A percentile compares a stretch with the other conserved stretches of the same genome.
phyloP scores from a whole-genome alignment of 2,329 filamentous ascomycete species.

The Hymenoscyphus linearis region DNA sequence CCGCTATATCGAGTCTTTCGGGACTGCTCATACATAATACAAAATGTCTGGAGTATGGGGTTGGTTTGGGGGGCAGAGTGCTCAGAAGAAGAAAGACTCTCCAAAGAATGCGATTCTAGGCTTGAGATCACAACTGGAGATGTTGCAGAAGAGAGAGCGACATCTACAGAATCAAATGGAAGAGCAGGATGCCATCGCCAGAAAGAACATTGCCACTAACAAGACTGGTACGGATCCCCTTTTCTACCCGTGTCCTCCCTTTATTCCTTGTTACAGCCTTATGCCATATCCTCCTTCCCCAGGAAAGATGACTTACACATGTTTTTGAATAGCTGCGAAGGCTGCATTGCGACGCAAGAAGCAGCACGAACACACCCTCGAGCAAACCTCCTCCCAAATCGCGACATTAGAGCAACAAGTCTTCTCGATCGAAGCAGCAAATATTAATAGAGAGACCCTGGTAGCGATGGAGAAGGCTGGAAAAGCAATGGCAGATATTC shows the following conservation, averaged over 20 bases:
- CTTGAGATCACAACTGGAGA: constrained; percentile 84
- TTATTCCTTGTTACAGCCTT: not conserved
- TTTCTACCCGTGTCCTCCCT: not conserved
- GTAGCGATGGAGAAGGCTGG: constrained; percentile 89
- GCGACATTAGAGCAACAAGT: constrained; percentile 91
- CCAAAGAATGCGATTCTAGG: constrained; percentile 95
- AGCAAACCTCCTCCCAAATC: constrained; percentile 87
- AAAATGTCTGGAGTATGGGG: constrained; percentile 68
- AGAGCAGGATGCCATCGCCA: constrained; percentile 81
- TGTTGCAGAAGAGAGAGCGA: constrained; percentile 94
- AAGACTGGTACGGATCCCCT: constrained; percentile 68
- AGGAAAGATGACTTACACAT: not conserved
- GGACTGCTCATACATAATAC: constrained; percentile 16
- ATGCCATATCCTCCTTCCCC: not conserved
- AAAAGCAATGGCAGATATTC: constrained; percentile 87
- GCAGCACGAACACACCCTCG: constrained; percentile 82
- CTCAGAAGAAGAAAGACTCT: constrained; percentile 83
- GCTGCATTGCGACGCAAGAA: constrained; percentile 91
- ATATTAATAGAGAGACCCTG: constrained; percentile 97
- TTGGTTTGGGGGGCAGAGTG: constrained; percentile 84
- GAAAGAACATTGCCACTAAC: constrained; percentile 84
- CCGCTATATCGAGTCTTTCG: constrained; percentile 10
- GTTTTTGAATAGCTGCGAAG: constrained; percentile 65
- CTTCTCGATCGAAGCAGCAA: constrained; percentile 93
- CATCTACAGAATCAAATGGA: constrained; percentile 89